Evolutionary conservation across 1,139 yeast genomes (phyloP).

Genomic region (Meyerozyma smithsonii): DNA sequence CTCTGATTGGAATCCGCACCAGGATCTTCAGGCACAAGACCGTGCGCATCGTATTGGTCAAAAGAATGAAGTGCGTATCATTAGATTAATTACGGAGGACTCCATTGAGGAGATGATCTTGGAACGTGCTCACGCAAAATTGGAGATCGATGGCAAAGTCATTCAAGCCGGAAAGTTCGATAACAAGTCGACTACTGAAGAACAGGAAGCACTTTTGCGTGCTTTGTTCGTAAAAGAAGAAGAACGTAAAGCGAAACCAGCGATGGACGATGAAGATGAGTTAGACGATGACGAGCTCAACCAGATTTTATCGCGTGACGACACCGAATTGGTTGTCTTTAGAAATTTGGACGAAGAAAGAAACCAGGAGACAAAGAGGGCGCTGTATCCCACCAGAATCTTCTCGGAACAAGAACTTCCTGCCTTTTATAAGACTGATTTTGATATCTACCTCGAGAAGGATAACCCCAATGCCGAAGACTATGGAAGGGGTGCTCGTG

Average conservation of each 20-base stretch:
- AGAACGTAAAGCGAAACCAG: slow-evolving; percentile 39
- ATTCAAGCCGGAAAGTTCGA: slow-evolving; percentile 87
- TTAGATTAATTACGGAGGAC: slow-evolving; percentile 73
- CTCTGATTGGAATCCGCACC: slow-evolving; percentile 92
- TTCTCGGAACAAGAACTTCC: slow-evolving; percentile 64
- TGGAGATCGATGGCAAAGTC: slow-evolving; percentile 84
- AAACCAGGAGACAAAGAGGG: slow-evolving; percentile 32
- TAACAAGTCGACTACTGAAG: slow-evolving; percentile 77
- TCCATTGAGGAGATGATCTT: slow-evolving; percentile 81
- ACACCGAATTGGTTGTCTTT: slow-evolving; percentile 51
- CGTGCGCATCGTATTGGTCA: slow-evolving; percentile 91
- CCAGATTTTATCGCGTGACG: slow-evolving; percentile 66
- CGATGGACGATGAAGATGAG: slow-evolving; percentile 49
- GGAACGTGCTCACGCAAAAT: slow-evolving; percentile 76
- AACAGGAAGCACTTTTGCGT: slow-evolving; percentile 72
- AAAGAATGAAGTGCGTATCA: slow-evolving; percentile 77
- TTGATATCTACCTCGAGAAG: slow-evolving; percentile 45
- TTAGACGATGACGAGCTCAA: slow-evolving; percentile 71
- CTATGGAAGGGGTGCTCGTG: slow-evolving; percentile 63
- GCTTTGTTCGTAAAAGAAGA: slow-evolving; percentile 71
- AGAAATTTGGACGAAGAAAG: slow-evolving; percentile 56
- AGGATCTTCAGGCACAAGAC: slow-evolving; percentile 87
- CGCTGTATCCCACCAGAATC: slow-evolving; percentile 47
- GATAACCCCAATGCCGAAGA: slow-evolving; percentile 39
- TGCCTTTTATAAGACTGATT: slow-evolving; percentile 48